Base-by-base conservation (phyloP, 2,329 filamentous ascomycete species). In the Botrytis porri region DNA sequence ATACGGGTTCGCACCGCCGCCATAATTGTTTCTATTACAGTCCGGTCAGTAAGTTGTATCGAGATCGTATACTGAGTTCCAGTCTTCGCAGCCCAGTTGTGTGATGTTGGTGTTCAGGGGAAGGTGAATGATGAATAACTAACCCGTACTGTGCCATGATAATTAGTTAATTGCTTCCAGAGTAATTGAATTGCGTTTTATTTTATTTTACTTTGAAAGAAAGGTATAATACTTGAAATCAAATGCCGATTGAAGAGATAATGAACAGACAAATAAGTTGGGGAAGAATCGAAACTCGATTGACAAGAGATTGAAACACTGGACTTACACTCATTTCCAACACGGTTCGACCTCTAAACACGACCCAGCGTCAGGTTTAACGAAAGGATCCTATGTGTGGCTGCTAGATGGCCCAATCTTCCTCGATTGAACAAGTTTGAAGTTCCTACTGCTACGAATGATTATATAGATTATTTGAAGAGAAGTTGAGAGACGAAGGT, bases 61-160 rank as follows among this genome's bases (percentile, higher is more conserved):
- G 39, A 25, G 12, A 22, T 20, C 22, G 6, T 18, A 18, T 18
- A 18, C 1, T 20, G 39, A 7, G 10, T 32, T 10, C 16, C 25
- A 9, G 41, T 25, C 62, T 16, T 48, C 16, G 41, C n/a, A 35
- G 6, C 10, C 25, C 32, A 14, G 37, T 29, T 66, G 3, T 20
- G n/a, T 37, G 41, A 16, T 43, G 18, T 18, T 18, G n/a, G 29
- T 32, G 22, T 25, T 48, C 25, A 54, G 48, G 20, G 54, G n/a
- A n/a, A 22, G 62, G 25, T 57, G 69, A 65, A 45, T 65, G 64
- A 41, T 70, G 57, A 73, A 51, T n/a, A 67, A 80, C 79, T 79
- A 62, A 80, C 79, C 78, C 77, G 75, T 80, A 79, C 79, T 80
- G 78, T 64, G 79, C 70, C 79, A 80, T 80, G 37, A 69, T 76